Evolutionary conservation across 163 green algal species (phyloP).

Genomic region (Trebouxiophyceae sp.): DNA sequence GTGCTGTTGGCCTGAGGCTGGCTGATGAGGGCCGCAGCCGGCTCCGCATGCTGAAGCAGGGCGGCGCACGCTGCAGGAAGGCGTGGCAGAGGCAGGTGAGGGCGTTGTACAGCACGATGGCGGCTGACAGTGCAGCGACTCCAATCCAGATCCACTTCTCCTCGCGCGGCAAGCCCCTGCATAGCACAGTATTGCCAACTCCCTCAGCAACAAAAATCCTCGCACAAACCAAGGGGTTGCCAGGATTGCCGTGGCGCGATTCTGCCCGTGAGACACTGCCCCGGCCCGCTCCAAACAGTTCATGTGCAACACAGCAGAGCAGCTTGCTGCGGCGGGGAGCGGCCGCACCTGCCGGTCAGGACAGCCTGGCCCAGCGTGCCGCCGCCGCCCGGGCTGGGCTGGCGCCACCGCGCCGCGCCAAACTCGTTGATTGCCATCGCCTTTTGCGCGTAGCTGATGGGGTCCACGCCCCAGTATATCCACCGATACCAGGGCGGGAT

Average conservation of each 20-base stretch:
- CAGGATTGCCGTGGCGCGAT: too few relatives aligned
- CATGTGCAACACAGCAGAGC: too few relatives aligned
- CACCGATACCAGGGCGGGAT: neutral
- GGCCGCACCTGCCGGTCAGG: conserved; percentile 12
- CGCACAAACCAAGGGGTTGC: too few relatives aligned
- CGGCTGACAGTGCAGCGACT: neutral
- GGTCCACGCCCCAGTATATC: conserved; percentile 6
- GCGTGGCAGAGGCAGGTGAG: neutral
- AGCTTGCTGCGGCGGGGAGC: too few relatives aligned
- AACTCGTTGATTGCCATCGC: conserved; percentile 69
- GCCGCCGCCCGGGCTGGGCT: conserved; percentile 1
- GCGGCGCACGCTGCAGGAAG: neutral
- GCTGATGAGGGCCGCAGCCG: too few relatives aligned
- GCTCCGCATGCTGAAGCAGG: too few relatives aligned
- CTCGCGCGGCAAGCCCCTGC: conserved; percentile 30
- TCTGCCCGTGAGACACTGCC: too few relatives aligned
- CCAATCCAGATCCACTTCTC: conserved; percentile 35
- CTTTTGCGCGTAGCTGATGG: conserved; percentile 36
- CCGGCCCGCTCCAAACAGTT: too few relatives aligned
- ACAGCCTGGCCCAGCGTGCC: conserved; percentile 31
- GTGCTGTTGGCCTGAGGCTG: too few relatives aligned
- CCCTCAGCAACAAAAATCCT: too few relatives aligned
- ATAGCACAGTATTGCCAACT: conserved; percentile 38
- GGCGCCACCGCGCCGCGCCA: conserved; percentile 36
- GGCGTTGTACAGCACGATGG: neutral